phyloP scores from a whole-genome alignment of 176 grass and related monocot species.

The Zoysia japonica region DNA sequence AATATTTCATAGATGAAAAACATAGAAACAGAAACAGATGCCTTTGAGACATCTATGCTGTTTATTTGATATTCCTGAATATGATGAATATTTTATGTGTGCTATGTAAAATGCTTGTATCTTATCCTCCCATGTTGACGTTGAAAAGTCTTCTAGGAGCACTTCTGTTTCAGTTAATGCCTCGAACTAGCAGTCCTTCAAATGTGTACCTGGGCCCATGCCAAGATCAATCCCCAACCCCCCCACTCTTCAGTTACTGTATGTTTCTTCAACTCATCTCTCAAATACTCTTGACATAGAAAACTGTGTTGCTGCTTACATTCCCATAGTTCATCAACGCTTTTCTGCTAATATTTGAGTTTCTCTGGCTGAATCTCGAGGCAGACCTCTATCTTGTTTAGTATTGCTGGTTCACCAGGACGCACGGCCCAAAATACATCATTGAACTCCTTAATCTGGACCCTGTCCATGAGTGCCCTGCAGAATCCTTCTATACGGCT shows the following conservation, averaged over 20 bases:
- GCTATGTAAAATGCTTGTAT: conserved; percentile 28
- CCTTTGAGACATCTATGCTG: conserved; percentile 23
- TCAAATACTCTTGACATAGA: conserved; percentile 87
- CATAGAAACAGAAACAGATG: conserved; percentile 36
- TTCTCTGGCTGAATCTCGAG: conserved; percentile 69
- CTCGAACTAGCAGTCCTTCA: conserved; percentile 74
- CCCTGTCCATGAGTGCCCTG: conserved; percentile 54
- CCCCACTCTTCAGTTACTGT: conserved; percentile 69
- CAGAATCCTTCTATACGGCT: conserved; percentile 75
- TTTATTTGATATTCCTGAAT: conserved; percentile 24
- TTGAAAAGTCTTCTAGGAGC: conserved; percentile 14
- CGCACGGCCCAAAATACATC: conserved; percentile 84
- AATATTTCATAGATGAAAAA: conserved; percentile 34
- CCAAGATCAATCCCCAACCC: conserved; percentile 77
- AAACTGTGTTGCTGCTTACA: conserved; percentile 81
- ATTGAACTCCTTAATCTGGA: conserved; percentile 68
- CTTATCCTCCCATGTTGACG: conserved; percentile 13
- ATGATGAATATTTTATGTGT: conserved; percentile 11
- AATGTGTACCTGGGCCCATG: conserved; percentile 89
- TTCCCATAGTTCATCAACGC: conserved; percentile 82
- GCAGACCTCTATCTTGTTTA: conserved; percentile 69
- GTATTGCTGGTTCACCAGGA: conserved; percentile 77
- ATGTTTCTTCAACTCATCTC: conserved; percentile 71
- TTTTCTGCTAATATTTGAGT: conserved; percentile 66
- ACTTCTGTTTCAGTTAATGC: conserved; percentile 41